These are phyloP conservation scores for Pachyrhizus erosus DNA, from an alignment of 306 rosid species.

Conservation along the genomic window DNA sequence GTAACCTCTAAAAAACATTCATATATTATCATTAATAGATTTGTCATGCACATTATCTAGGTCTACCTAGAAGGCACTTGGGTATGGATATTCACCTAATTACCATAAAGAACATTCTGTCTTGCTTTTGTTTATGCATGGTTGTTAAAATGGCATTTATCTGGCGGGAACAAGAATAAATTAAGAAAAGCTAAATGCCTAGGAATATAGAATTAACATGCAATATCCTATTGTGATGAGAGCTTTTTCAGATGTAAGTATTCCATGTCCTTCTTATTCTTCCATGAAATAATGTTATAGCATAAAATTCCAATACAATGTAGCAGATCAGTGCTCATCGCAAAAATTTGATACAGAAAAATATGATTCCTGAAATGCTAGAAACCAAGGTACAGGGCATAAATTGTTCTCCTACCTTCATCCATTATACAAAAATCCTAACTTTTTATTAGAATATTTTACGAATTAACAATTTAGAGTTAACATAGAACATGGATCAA, in stretches of 20 bases:
- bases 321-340: neutral
- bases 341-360: neutral
- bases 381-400: neutral
- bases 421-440: neutral
- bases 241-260: neutral
- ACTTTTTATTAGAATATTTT: neutral
- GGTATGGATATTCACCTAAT: constrained; percentile 20
- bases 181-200: constrained; percentile 13
- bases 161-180: constrained; percentile 22
- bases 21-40: neutral
- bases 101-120: constrained; percentile 20
- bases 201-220: constrained; percentile 5
- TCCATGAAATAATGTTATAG: neutral
- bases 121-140: constrained; percentile 14
- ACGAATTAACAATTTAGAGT: neutral
- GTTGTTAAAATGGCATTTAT: constrained; percentile 11
- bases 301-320: neutral
- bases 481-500: neutral
- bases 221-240: neutral
- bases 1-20: neutral
- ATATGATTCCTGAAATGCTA: neutral
- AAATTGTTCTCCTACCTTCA: neutral
- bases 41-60: neutral
- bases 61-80: constrained; percentile 23
- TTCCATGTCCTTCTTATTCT: neutral